These are phyloP conservation scores for Hippophae tibetana DNA, from an alignment of 306 rosid genomes.

Conservation along the genomic window DNA sequence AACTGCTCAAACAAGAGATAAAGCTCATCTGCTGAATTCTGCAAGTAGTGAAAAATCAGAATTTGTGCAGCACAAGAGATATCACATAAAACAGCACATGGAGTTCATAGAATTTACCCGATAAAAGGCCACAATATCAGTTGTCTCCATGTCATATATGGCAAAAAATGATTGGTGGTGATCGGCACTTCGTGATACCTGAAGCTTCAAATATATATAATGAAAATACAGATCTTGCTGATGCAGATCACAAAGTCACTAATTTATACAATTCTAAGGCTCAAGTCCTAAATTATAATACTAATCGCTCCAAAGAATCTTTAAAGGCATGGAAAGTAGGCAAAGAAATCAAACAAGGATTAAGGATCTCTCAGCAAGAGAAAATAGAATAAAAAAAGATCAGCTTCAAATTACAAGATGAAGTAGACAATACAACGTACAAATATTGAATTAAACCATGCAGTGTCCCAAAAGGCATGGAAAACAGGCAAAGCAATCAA, in stretches of 20 bases:
- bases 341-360: too few relatives aligned
- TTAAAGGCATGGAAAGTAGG: too few relatives aligned
- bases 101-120: slow-evolving; percentile 36
- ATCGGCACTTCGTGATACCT: slow-evolving; percentile 76
- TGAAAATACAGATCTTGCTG: slow-evolving; percentile 12
- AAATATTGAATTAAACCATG: too few relatives aligned
- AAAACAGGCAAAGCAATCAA: too few relatives aligned
- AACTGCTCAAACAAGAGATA: slow-evolving; percentile 78
- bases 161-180: slow-evolving; percentile 74
- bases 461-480: too few relatives aligned
- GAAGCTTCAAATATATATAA: slow-evolving; percentile 33
- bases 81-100: not conserved
- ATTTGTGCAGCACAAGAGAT: not conserved
- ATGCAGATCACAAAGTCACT: not conserved
- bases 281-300: not conserved
- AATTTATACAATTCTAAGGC: not conserved
- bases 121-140: slow-evolving; percentile 85
- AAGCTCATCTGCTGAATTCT: slow-evolving; percentile 86
- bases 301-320: too few relatives aligned
- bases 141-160: slow-evolving; percentile 94
- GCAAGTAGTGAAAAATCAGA: slow-evolving; percentile 29
- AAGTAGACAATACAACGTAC: too few relatives aligned
- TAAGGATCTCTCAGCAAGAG: too few relatives aligned
- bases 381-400: too few relatives aligned
- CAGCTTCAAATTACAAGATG: too few relatives aligned